Base-by-base conservation (phyloP, 352 stramenopile species). In the Globisporangium cederbergense region DNA sequence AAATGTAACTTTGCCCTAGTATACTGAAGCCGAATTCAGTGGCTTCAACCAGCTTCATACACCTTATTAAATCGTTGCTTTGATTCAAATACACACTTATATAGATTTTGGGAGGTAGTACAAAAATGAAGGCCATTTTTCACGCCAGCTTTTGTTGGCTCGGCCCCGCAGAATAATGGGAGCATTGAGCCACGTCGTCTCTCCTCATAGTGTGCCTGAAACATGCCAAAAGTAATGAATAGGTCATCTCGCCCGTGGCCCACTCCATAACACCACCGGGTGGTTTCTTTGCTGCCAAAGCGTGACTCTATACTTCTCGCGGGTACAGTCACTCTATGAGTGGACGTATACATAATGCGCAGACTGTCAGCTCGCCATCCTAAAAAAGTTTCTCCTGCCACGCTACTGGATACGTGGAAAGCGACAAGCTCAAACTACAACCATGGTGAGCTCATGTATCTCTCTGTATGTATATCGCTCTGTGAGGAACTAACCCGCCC, bases 191-290 rank as follows among this genome's bases (percentile, higher is more conserved):
- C 57, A 18, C 57, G 43, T 63, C 57, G 43, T 30, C 57, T 4
- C 30, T 43, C 57, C 57, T 46, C 0, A 11, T 20, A 46, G 22
- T 11, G 11, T 0, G 3, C 6, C 4, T 20, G 2, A 25, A 25
- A 0, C 3, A 6, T 7, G 1, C 14, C 2, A 0, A 32, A 5
- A 22, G 4, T 11, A 0, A 11, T 1, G 18, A 18, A 36, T 14
- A 28, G 56, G 66, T 79, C 72, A 73, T 75, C 66, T 55, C 69
- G 28, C 59, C 47, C 13, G 22, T 18, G 46, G 18, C 22, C 14
- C 28, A 14, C 20, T 59, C n/a, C 7, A 20, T n/a, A 59, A 47
- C 52, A 46, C 52, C 30, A 10, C 46, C 32, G 30, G 38, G 55
- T 42, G 22, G 43, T 55, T 63, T 63, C 56, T 58, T 58, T 58